Evolutionary conservation across 2,329 filamentous ascomycete species (phyloP), one percentile per base, ranked within the genome.

Genomic region (Colletotrichum agaves): DNA sequence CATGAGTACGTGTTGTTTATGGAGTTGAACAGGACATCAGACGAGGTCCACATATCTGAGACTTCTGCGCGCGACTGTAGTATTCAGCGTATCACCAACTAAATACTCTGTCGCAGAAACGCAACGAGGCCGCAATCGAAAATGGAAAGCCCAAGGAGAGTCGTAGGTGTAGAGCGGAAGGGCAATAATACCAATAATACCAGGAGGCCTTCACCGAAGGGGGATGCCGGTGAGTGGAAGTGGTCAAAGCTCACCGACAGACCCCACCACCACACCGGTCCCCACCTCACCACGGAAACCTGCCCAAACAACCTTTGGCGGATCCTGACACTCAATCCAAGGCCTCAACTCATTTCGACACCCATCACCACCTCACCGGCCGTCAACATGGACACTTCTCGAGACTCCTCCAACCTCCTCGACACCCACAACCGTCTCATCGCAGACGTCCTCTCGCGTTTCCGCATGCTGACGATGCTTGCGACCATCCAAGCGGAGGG

Each of bases 391-490:
- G 65, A 68, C 15, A 68, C 61, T 8, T 68, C 65, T 49, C 65
- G 65, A 27, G 65, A 60, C 57, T 62, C 69, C n/a, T 67, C 61
- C 11, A 70, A 67, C 6, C 52, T 73, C 7, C 65, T 68, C 12
- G 81, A 83, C 73, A 81, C 77, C 33, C 80, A 83, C 71, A 80
- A 83, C 71, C 78, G 81, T 44, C 81, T 83, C 68, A 76, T 82
- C 43, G 81, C 80, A 35, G 79, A 82, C 67, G 78, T 83, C 60
- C 79, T 83, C 52, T 81, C 78, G 11, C 80, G 77, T 63, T 83
- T 81, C 74, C 79, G 80, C 63, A 78, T 77, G 33, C 78, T 83
- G 52, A 81, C 81, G 74, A 78, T 80, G 75, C 76, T 82, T 12
- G 79, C 80, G 55, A 83, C 81, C 33, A 76, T 80, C 43, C 81